Conservation (phyloP, 2,329 filamentous ascomycete species). For the Myriosclerotinia duriaeana region DNA sequence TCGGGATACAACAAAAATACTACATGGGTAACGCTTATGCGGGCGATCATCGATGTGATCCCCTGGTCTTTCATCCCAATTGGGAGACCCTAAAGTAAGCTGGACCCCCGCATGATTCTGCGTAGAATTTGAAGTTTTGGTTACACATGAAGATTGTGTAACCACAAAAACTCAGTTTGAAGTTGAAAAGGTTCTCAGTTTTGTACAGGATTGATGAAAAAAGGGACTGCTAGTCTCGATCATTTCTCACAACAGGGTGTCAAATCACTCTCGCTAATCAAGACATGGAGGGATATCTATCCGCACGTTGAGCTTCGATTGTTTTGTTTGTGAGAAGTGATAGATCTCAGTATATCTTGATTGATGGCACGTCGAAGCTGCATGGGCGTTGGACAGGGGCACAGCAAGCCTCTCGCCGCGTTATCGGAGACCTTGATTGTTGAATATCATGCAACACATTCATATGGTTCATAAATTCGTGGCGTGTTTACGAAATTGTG, state of each 20-base stretch:
- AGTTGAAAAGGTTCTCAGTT: not conserved
- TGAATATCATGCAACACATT: not conserved
- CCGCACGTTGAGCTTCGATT: not conserved
- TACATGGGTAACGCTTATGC: not conserved
- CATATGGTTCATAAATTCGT: not conserved
- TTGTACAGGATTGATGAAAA: not conserved
- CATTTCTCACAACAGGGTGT: not conserved
- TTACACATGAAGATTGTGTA: not conserved
- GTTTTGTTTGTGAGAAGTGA: not conserved
- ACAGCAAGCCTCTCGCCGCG: not conserved
- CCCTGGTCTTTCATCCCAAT: not conserved
- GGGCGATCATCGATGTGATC: not conserved
- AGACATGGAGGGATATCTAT: not conserved
- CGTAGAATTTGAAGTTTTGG: not conserved
- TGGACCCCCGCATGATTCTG: not conserved
- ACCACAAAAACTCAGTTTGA: not conserved
- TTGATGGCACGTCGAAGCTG: not conserved
- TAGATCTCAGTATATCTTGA: not conserved
- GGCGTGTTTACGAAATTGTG: not conserved
- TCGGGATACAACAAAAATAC: not conserved
- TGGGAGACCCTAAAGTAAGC: not conserved
- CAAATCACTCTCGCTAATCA: constrained; percentile 14
- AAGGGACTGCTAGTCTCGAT: not conserved
- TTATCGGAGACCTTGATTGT: not conserved
- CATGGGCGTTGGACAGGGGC: not conserved